Base-by-base conservation (phyloP, 805 yeast genomes). In the Monosporozyma siamensis region DNA sequence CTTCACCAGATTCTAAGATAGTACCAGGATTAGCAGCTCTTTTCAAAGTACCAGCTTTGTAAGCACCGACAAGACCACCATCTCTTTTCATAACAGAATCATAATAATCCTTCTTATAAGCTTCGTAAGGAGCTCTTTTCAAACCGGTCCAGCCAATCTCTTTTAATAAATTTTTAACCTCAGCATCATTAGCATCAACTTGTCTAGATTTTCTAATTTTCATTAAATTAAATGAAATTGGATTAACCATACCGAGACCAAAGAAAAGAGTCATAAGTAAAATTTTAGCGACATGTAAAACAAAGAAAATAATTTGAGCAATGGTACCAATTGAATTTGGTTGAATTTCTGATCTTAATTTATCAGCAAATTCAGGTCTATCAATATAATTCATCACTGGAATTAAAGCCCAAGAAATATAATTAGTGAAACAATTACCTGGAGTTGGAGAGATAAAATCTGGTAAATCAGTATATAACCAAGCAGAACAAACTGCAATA, bases 381-480 rank as follows among this genome's bases (percentile, higher is more conserved):
- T 72, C 75, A 12, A 40, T 8, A 17, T 42, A 14, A 7, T 54
- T 54, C 31, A 49, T 34, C 14, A 52, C 47, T 4, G 54, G 54
- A 21, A 70, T 51, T 4, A 66, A 23, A 23, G 48, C 48, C 26
- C 42, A 52, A 8, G 72, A 63, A 17, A 77, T 44, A 50, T 77
- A 75, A 53, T 78, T 80, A 8, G 94, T 81, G 44, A 86, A 66
- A 49, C 89, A 82, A 45, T 78, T 71, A 18, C 95, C 95, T 0
- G 97, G 97, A 4, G 97, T 89, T 38, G 96, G 96, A 32, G 88
- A 75, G 43, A 87, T 68, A 53, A 71, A 75, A 56, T 86, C 95
- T 2, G 97, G 97, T 59, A 90, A 71, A 65, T 90, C 97, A 2
- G 95, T 79, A 63, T 89, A 90, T 45, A 90, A 73, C 97, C 97